These are phyloP conservation scores for Penicillium olsonii DNA, from an alignment of 2,329 filamentous ascomycete species.

Conservation along the genomic window DNA sequence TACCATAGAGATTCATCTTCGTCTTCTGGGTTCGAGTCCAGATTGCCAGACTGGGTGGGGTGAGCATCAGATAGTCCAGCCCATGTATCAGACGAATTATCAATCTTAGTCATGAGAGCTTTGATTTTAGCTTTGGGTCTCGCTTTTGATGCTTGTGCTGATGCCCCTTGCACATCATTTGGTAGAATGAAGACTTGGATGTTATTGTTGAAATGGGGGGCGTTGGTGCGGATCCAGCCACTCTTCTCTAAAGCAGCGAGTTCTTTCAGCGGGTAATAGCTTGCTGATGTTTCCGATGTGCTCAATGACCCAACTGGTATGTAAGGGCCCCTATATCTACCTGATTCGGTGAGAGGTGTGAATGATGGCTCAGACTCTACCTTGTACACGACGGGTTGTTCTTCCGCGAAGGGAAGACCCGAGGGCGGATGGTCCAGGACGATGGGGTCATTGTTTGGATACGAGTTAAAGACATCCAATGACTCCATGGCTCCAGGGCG, in stretches of 20 bases:
- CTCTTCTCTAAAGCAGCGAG: conserved; percentile 32
- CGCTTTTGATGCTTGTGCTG: conserved; percentile 21
- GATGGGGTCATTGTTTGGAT: background rate
- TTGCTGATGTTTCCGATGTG: conserved; percentile 1
- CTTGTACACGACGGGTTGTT: background rate
- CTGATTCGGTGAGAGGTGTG: background rate
- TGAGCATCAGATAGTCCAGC: conserved; percentile 25
- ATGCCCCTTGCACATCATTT: conserved; percentile 37
- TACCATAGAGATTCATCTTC: conserved; percentile 52
- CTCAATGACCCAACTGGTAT: conserved; percentile 37
- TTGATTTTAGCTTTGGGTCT: conserved; percentile 33
- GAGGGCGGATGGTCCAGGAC: background rate
- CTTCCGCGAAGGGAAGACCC: background rate
- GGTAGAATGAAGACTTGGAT: conserved; percentile 44
- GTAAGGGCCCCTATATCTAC: background rate
- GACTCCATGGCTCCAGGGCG: background rate
- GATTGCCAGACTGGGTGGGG: conserved; percentile 3
- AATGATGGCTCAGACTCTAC: background rate
- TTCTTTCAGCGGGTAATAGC: conserved; percentile 23
- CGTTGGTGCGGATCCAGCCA: conserved; percentile 38
- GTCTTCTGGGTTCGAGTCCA: conserved; percentile 23
- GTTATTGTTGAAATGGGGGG: conserved; percentile 20
- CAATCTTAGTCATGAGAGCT: conserved; percentile 45
- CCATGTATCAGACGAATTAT: conserved; percentile 44
- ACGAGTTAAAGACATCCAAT: background rate